Base-by-base conservation (phyloP, 176 grass and related monocot species). In the Oryza longistaminata region DNA sequence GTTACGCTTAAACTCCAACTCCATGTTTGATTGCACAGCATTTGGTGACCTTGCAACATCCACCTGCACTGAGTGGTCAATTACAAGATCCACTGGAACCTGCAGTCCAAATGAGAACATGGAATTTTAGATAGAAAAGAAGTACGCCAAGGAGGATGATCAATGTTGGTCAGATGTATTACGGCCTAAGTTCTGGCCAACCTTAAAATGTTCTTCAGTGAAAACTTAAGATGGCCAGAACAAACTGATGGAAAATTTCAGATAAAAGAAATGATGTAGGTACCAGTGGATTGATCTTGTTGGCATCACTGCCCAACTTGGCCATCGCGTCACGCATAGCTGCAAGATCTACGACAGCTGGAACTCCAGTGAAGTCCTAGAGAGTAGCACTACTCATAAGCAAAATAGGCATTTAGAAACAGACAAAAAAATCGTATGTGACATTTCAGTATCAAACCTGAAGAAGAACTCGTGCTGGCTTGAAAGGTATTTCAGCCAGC, bases 51-150 rank as follows among this genome's bases (percentile, higher is more conserved):
- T 97, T 84, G 95, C 95, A 78, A 97, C 95, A 86, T 97, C 95
- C 42, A 97, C 95, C 82, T 94, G 95, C 67, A 97, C 95, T 49
- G 95, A 97, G 69, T 97, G 95, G 34, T 97, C 95, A 79, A 97
- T 95, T 50, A 97, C 95, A 85, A 97, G 89, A 93, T 97, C 92
- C 68, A 97, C 92, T 13, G 95, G 95, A 68, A 97, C 92, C 95
- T 94, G 84, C 65, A 82, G 24, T 78, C 55, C 75, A 81, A 71
- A 42, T 39, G 22, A 83, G 79, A 73, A 77, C 61, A 14, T n/a
- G 53, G 53, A 24, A 65, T 45, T 52, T 78, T 55, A 88, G 61
- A 35, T 61, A 70, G 71, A 31, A 70, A 46, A 17, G 16, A 48
- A 48, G 50, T 31, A 42, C 42, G 27, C 6, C 67, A 68, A 17